phyloP scores from a whole-genome alignment of 2,329 filamentous ascomycete genomes.

The Leptographium wingfieldii region DNA sequence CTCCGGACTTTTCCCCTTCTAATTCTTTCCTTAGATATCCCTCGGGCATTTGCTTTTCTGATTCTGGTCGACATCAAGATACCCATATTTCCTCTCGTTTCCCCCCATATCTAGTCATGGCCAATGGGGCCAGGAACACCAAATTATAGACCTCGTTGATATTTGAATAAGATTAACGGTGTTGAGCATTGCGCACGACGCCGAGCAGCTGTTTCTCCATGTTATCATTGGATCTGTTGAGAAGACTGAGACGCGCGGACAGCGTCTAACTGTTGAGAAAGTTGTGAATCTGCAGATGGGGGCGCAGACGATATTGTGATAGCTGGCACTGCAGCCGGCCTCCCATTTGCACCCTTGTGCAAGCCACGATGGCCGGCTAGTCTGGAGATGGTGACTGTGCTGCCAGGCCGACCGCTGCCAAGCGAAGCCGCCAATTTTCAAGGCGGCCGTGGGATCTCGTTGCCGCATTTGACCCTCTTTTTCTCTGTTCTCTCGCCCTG shows the following conservation, averaged over 20 bases:
- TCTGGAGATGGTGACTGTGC: too few relatives aligned
- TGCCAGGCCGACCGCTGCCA: too few relatives aligned
- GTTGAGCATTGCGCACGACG: neutral
- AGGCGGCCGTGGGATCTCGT: too few relatives aligned
- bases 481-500: too few relatives aligned
- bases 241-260: too few relatives aligned
- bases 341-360: too few relatives aligned
- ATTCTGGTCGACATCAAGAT: slow-evolving; percentile 6
- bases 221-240: neutral
- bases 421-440: too few relatives aligned
- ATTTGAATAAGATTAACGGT: neutral
- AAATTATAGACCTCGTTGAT: neutral
- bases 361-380: too few relatives aligned
- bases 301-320: too few relatives aligned
- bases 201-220: neutral
- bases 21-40: slow-evolving; percentile 9
- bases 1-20: slow-evolving; percentile 1
- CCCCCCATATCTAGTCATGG: neutral
- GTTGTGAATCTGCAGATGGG: too few relatives aligned
- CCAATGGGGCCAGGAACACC: neutral
- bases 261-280: neutral
- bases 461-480: too few relatives aligned
- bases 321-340: too few relatives aligned
- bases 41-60: slow-evolving; percentile 1
- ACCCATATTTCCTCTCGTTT: slow-evolving; percentile 7